Evolutionary conservation across 176 grass and related monocot species (phyloP), one percentile per base, ranked within the genome.

Genomic region (Triticum monococcum): DNA sequence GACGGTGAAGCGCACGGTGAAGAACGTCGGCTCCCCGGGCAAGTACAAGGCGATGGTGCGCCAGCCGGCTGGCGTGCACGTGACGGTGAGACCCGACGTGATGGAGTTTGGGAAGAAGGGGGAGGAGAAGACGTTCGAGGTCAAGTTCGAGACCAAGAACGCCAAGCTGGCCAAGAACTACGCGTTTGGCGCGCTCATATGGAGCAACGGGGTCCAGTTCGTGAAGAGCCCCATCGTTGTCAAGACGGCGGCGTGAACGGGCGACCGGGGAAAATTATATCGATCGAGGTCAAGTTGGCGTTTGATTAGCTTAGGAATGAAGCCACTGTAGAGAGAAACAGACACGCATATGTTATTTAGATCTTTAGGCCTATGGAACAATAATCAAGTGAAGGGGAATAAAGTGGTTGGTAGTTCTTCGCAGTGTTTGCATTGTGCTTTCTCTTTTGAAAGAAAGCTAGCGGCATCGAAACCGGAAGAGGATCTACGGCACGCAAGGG

Each of bases 101-200:
- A 74, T 93, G 20, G 56, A 57, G 28, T 97, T 95, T 31, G 8
- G 0, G 23, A 4, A 35, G n/a, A 88, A 61, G 4, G 92, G 89
- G 26, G 95, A 95, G 78, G 91, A 97, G 85, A 95, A 95, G 79
- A 81, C 79, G 25, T 97, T 95, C 84, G 63, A 83, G 67, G 84
- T 97, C 0, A 83, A 9, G 9, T 84, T 92, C 17, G 11, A 89
- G 54, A 23, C 33, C 12, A 83, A 28, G 64, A 33, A 81, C 70
- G 61, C 76, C 23, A 9, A 4, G 48, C 68, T 84, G 16, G 81
- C 68, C 13, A 71, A 43, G 30, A 25, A 78, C 17, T 89, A 97
- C 68, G 57, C 85, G 2, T 97, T 94, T 24, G 92, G 90, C 20
- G 3, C 86, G 22, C 82, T 97, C 12, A 22, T 80, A 3, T 97